Evolutionary conservation across 768 basidiomycete genomes (phyloP).

Genomic region (Suillus weaverae): DNA sequence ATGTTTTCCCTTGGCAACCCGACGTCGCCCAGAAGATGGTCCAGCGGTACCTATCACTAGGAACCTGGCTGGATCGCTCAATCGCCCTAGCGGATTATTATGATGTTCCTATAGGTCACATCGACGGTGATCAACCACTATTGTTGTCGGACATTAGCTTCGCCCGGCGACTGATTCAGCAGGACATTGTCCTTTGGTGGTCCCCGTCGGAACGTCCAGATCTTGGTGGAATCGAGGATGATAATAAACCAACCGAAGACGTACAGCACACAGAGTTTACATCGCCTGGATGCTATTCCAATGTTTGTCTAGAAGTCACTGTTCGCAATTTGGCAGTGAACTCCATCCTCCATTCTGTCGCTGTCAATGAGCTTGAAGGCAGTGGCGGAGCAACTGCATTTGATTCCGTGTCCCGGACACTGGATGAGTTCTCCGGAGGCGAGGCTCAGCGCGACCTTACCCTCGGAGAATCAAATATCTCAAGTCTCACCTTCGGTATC

Average conservation of each 20-base stretch:
- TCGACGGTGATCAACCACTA: constrained; percentile 89
- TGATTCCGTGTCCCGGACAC: constrained; percentile 86
- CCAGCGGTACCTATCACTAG: constrained; percentile 74
- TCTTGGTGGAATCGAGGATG: constrained; percentile 90
- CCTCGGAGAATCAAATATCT: constrained; percentile 87
- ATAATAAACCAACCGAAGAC: constrained; percentile 74
- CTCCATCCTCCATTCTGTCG: constrained; percentile 87
- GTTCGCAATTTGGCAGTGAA: constrained; percentile 93
- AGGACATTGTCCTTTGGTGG: constrained; percentile 98
- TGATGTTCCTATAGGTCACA: constrained; percentile 89
- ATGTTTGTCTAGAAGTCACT: constrained; percentile 88
- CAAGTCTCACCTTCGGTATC: constrained; percentile 81
- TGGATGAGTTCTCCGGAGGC: constrained; percentile 82
- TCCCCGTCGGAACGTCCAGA: constrained; percentile 87
- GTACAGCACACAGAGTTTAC: constrained; percentile 83
- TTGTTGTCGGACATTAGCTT: constrained; percentile 88
- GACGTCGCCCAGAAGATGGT: constrained; percentile 84
- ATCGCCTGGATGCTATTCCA: constrained; percentile 84
- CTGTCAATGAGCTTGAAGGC: constrained; percentile 97
- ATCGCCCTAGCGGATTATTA: constrained; percentile 85
- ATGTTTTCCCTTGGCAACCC: constrained; percentile 87
- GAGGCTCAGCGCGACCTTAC: constrained; percentile 64
- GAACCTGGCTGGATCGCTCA: constrained; percentile 77
- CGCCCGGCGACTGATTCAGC: constrained; percentile 79
- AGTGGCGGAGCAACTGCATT: constrained; percentile 92